Evolutionary conservation across 2,329 filamentous ascomycete genomes (phyloP).

Genomic region (Trichoderma oligosporum): DNA sequence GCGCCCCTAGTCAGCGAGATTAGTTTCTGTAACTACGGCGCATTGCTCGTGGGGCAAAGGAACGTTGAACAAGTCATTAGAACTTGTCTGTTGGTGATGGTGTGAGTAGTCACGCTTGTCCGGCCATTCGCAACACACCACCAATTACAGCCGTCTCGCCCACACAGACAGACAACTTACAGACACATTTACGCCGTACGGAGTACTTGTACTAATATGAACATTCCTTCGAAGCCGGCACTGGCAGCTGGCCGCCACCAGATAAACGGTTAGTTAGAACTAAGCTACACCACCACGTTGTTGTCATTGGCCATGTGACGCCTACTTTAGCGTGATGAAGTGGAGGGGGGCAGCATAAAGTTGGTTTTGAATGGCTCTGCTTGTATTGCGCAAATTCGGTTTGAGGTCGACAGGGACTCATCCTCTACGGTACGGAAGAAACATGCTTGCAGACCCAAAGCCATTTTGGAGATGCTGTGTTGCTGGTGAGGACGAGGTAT

Average conservation of each 20-base stretch:
- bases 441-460: too few relatives aligned
- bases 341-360: background rate
- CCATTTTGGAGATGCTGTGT: background rate
- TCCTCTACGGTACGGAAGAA: too few relatives aligned
- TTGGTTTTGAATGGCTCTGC: background rate
- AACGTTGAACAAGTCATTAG: slow-evolving; percentile 9
- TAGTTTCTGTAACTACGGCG: background rate
- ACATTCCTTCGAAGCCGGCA: slow-evolving; percentile 5
- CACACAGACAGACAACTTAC: background rate
- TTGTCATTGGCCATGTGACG: slow-evolving; percentile 20
- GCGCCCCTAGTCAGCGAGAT: slow-evolving; percentile 5
- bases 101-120: slow-evolving; percentile 5
- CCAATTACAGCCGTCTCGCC: background rate
- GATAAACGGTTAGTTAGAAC: slow-evolving; percentile 13
- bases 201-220: too few relatives aligned
- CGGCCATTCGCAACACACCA: slow-evolving; percentile 5
- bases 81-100: slow-evolving; percentile 9
- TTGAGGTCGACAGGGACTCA: background rate
- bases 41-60: background rate
- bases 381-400: background rate
- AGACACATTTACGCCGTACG: too few relatives aligned
- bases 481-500: too few relatives aligned
- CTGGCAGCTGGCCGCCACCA: background rate
- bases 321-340: slow-evolving; percentile 15
- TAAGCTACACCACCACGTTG: slow-evolving; percentile 21